These are phyloP conservation scores for Boletus sensibilis DNA, from an alignment of 768 basidiomycete species.

Conservation along the genomic window DNA sequence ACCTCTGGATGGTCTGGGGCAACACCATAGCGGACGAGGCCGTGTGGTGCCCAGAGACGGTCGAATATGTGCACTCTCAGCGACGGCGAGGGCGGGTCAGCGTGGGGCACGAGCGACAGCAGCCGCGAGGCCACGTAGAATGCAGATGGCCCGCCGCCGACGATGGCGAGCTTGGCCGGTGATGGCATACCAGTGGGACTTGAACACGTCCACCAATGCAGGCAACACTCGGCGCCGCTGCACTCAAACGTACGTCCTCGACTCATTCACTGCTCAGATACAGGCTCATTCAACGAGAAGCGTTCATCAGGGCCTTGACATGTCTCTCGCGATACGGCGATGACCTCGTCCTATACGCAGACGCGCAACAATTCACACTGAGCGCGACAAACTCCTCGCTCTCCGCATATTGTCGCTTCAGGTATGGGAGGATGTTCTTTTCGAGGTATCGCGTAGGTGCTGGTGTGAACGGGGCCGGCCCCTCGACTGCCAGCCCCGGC, in stretches of 20 bases:
- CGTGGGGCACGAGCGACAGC: conserved; percentile 56
- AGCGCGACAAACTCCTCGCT: conserved; percentile 78
- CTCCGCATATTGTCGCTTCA: conserved; percentile 81
- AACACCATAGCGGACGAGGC: conserved; percentile 92
- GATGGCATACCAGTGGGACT: conserved; percentile 8
- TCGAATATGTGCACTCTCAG: conserved; percentile 86
- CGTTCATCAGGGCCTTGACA: conserved; percentile 68
- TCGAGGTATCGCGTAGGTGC: conserved; percentile 54
- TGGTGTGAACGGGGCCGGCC: conserved; percentile 14
- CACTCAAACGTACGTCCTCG: conserved; percentile 44
- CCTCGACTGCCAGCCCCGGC: conserved; percentile 16
- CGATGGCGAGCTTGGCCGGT: conserved; percentile 74
- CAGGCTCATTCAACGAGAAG: conserved; percentile 41
- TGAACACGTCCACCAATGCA: conserved; percentile 48
- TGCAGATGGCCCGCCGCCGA: conserved; percentile 95
- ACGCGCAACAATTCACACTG: conserved; percentile 56
- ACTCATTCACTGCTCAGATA: conserved; percentile 9
- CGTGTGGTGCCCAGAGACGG: conserved; percentile 91
- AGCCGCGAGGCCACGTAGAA: conserved; percentile 91
- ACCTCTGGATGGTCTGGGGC: conserved; percentile 99
- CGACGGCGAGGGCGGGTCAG: conserved; percentile 31
- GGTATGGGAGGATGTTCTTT: conserved; percentile 67
- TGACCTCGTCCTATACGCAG: conserved; percentile 69
- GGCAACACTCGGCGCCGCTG: conserved; percentile 58
- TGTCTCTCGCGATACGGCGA: conserved; percentile 85